Base-by-base conservation (phyloP, 345 rosid species). In the Clausena lansium region DNA sequence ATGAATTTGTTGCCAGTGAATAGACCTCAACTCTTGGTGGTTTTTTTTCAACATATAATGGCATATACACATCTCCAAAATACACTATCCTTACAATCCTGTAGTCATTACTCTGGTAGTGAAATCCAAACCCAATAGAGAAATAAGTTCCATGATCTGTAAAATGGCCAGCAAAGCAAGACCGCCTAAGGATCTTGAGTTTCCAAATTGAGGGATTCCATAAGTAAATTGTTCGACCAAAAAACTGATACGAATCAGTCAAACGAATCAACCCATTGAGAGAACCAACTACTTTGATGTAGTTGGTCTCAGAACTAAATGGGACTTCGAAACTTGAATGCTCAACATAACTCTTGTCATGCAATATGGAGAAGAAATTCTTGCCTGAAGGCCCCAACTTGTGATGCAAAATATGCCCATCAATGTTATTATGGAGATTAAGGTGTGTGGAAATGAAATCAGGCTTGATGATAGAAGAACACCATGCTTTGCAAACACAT, bases 251-350 rank as follows among this genome's bases (percentile, higher is more conserved):
- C 0, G 35, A 72, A 57, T 57, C 75, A 10, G 65, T 33, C 75
- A 72, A n/a, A 58, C 64, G 57, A 55, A 72, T 15, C 15, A 72
- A 35, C 65, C 75, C 75, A 72, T 72, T 58, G n/a, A 72, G 4
- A 72, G 65, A 72, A 35, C 63, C 75, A 7, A 41, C 65, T 35
- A 72, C 3, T n/a, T 72, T 25, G 47, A 72, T 55, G 65, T n/a
- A 72, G 14, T 55, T 15, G 30, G 64, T 10, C 6, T 71, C 63
- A 7, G 63, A 71, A 3, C 64, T 55, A 3, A 71, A 55, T 6
- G 64, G 32, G 20, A 71, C 13, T 58, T 35, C 32, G 28, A 57
- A 72, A 24, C 32, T 55, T 6, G 63, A 35, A 55, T 33, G 8
- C 30, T 55, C 50, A 71, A 57, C 32, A 13, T 55, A 71, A 24